Percentiles rank a stretch among this genome's conserved stretches.
These are phyloP conservation scores for Nakaseomyces kungkrabaensis DNA, from an alignment of 1,139 yeast genomes.

Conservation along the genomic window DNA sequence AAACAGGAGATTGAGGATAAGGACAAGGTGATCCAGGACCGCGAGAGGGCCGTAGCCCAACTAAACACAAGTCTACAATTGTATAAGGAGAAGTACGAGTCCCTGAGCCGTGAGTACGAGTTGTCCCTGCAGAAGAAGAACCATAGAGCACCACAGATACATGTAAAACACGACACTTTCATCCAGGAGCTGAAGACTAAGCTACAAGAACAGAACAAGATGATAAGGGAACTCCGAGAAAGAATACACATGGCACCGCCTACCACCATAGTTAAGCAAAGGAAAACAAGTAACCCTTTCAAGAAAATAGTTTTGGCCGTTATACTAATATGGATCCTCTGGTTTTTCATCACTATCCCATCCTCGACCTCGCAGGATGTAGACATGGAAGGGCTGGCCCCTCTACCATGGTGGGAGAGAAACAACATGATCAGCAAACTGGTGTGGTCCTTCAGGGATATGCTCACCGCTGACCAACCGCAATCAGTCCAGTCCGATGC, in stretches of 20 bases:
- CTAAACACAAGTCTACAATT: conserved; percentile 8
- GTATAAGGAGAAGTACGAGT: conserved; percentile 17
- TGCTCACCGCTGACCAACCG: not conserved
- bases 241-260: conserved; percentile 4
- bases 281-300: conserved; percentile 30
- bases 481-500: conserved; percentile 5
- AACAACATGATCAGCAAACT: conserved; percentile 6
- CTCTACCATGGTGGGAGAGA: conserved; percentile 7
- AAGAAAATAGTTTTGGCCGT: not conserved
- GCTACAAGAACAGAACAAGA: conserved; percentile 21
- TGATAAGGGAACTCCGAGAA: conserved; percentile 17
- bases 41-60: conserved; percentile 1
- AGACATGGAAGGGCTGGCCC: not conserved
- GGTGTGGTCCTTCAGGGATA: conserved; percentile 5
- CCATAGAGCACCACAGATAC: not conserved
- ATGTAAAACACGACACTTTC: conserved; percentile 9
- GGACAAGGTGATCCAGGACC: conserved; percentile 1
- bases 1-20: conserved; percentile 1
- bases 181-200: conserved; percentile 23
- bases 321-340: not conserved
- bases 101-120: conserved; percentile 6
- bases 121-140: not conserved
- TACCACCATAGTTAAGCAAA: conserved; percentile 33
- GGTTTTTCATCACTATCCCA: not conserved
- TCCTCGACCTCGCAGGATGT: not conserved